A percentile compares a stretch with the other conserved stretches of the same genome.
These are phyloP conservation scores for Fomes fomentarius DNA, from an alignment of 1,284 basidiomycete species.

Conservation along the genomic window DNA sequence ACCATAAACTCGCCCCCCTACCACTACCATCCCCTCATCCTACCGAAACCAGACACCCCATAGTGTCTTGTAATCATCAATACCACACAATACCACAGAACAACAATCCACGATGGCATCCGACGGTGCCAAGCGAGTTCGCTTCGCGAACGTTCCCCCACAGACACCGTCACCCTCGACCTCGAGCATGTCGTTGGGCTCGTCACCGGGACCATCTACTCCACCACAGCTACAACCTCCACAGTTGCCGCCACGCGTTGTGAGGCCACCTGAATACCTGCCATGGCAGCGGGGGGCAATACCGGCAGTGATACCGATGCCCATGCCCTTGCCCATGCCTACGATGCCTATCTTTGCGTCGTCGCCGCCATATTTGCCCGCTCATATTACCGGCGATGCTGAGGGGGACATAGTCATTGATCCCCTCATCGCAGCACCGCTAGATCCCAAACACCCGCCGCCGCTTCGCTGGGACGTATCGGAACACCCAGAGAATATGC, in stretches of 20 bases:
- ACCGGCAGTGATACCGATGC: background rate
- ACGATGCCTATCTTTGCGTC: background rate
- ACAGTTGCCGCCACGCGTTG: background rate
- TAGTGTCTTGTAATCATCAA: background rate
- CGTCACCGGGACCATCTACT: constrained; percentile 17
- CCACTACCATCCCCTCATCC: background rate
- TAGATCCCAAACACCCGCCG: constrained; percentile 3
- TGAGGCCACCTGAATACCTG: constrained; percentile 4
- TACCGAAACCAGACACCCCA: background rate
- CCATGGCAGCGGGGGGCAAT: constrained; percentile 8
- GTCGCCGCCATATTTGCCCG: background rate
- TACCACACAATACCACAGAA: background rate
- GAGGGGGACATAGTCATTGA: constrained; percentile 12
- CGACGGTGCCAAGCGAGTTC: constrained; percentile 15
- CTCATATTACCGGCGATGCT: background rate
- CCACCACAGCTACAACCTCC: constrained; percentile 9
- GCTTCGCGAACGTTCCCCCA: constrained; percentile 11
- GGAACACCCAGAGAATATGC: constrained; percentile 15
- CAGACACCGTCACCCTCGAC: constrained; percentile 17
- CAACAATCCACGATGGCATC: constrained; percentile 2
- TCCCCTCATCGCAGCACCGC: constrained; percentile 13
- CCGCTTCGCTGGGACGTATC: constrained; percentile 19
- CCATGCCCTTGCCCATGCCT: background rate
- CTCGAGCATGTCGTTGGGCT: constrained; percentile 13
- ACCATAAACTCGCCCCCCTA: background rate